Conservation (phyloP, 2,329 filamentous ascomycete genomes). For the Monascus ruber region DNA sequence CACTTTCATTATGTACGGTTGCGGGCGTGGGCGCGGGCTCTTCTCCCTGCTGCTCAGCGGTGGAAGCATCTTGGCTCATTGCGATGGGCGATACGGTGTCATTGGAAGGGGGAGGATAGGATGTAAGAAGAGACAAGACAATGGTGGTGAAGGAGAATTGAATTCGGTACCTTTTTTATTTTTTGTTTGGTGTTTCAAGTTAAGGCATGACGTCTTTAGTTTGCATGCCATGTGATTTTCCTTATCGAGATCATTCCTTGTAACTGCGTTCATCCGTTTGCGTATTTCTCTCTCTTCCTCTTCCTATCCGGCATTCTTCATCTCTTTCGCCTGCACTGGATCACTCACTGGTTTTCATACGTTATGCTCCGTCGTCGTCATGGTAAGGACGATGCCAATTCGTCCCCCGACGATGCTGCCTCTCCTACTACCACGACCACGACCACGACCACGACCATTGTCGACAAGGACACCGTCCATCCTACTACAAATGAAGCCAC, state of each 20-base stretch:
- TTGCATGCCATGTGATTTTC: too few relatives aligned
- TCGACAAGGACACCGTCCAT: constrained; percentile 1
- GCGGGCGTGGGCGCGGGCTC: constrained; percentile 4
- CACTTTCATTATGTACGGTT: constrained; percentile 26
- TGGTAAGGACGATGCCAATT: constrained; percentile 22
- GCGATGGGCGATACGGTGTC: constrained; percentile 4
- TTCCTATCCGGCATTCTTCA: too few relatives aligned
- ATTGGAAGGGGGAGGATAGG: constrained; percentile 3
- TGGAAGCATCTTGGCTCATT: constrained; percentile 19
- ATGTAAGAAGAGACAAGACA: too few relatives aligned
- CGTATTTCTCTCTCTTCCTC: too few relatives aligned
- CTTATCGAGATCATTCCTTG: too few relatives aligned
- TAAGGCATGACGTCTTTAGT: too few relatives aligned
- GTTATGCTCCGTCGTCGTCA: constrained; percentile 32
- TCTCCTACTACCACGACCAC: background rate
- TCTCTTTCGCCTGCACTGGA: too few relatives aligned
- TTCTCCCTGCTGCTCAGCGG: constrained; percentile 2
- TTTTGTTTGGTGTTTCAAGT: too few relatives aligned
- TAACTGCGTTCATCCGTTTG: too few relatives aligned
- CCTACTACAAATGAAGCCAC: constrained; percentile 7
- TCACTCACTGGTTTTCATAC: background rate
- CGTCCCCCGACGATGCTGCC: constrained; percentile 9
- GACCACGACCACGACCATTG: constrained; percentile 7
- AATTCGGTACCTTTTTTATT: too few relatives aligned
- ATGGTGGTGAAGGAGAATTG: too few relatives aligned